Conservation (phyloP, 2,329 filamentous ascomycete genomes). For the Aureobasidium sp. region DNA sequence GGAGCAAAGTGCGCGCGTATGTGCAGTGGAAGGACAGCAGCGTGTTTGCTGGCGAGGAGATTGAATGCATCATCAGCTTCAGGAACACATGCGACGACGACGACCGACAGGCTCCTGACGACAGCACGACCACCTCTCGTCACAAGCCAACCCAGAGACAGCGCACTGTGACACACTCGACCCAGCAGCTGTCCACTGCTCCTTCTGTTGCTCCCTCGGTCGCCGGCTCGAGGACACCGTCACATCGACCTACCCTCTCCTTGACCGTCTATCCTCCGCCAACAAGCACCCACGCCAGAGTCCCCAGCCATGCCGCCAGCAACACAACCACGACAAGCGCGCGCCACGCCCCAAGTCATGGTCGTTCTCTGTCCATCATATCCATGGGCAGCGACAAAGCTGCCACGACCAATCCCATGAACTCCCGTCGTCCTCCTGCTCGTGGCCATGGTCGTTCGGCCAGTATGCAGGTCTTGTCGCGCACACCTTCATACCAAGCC, state of each 20-base stretch:
- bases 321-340: background rate
- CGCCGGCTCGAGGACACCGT: constrained; percentile 9
- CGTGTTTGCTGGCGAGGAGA: constrained; percentile 92
- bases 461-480: constrained; percentile 64
- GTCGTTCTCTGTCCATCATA: constrained; percentile 44
- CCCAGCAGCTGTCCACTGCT: constrained; percentile 20
- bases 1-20: constrained; percentile 82
- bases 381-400: constrained; percentile 40
- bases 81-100: constrained; percentile 61
- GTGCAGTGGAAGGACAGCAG: constrained; percentile 91
- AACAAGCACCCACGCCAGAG: constrained; percentile 18
- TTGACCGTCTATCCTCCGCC: constrained; percentile 38
- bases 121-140: constrained; percentile 16
- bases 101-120: constrained; percentile 25
- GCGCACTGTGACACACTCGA: constrained; percentile 33
- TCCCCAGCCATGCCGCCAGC: constrained; percentile 4
- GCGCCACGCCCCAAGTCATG: constrained; percentile 42
- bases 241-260: constrained; percentile 61
- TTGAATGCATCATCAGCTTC: constrained; percentile 94
- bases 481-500: constrained; percentile 9
- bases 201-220: constrained; percentile 21
- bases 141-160: constrained; percentile 19
- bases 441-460: constrained; percentile 70
- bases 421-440: constrained; percentile 35
- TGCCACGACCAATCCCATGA: constrained; percentile 21